Conservation (phyloP, 306 rosid species). For the Spatholobus suberectus region DNA sequence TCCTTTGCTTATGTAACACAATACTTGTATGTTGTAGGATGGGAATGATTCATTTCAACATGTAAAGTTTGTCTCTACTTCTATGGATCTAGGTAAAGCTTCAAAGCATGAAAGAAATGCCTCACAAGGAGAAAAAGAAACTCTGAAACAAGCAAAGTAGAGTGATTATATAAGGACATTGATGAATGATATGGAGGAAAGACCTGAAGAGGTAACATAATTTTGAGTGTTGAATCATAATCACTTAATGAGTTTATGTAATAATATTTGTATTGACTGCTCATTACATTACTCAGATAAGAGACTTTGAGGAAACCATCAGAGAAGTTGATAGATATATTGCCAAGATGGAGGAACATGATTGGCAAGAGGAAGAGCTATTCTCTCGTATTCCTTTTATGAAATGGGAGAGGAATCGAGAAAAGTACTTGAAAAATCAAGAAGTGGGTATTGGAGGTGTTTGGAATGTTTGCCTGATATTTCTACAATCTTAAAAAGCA, state of each 20-base stretch:
- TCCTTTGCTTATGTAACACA: conserved; percentile 24
- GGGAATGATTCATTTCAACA: conserved; percentile 58
- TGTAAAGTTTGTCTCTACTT: conserved; percentile 70
- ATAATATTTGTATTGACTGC: conserved; percentile 42
- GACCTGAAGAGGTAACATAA: conserved; percentile 83
- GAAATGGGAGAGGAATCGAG: conserved; percentile 74
- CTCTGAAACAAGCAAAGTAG: conserved; percentile 61
- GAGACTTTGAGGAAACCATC: conserved; percentile 72
- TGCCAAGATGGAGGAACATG: conserved; percentile 73
- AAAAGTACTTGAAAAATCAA: conserved; percentile 74
- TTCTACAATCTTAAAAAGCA: conserved; percentile 10
- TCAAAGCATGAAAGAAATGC: conserved; percentile 74
- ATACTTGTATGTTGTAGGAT: conserved; percentile 52
- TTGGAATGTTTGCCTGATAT: not conserved
- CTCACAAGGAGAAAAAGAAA: conserved; percentile 68
- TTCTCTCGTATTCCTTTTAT: conserved; percentile 81
- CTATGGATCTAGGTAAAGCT: conserved; percentile 68
- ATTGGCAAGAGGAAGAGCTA: conserved; percentile 76
- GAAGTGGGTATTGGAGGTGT: conserved; percentile 69
- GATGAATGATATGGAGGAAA: conserved; percentile 75
- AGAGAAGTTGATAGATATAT: conserved; percentile 62
- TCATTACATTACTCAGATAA: conserved; percentile 49
- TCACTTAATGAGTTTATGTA: conserved; percentile 12
- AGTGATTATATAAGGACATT: conserved; percentile 67
- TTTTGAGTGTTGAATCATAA: conserved; percentile 23